Percentiles rank a stretch among this genome's conserved stretches.
Evolutionary conservation across 345 rosid genomes (phyloP).

Genomic region (Salix exigua): DNA sequence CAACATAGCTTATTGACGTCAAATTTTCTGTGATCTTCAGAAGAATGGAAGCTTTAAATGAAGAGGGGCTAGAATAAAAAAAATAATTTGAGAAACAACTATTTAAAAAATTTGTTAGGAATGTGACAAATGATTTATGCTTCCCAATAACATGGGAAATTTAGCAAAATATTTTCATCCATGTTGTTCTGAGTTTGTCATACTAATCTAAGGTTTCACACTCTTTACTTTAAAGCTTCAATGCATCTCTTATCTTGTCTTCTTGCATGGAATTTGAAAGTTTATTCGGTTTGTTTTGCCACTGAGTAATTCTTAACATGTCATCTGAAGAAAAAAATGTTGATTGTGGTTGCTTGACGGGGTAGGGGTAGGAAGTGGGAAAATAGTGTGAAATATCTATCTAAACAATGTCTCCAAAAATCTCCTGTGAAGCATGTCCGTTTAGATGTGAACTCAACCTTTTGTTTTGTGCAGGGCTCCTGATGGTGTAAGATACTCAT

Average conservation of each 20-base stretch:
- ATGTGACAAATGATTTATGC: neutral
- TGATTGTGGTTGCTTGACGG: neutral
- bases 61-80: neutral
- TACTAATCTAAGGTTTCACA: neutral
- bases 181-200: neutral
- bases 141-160: neutral
- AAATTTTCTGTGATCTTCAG: neutral
- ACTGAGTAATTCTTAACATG: neutral
- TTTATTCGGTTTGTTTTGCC: neutral
- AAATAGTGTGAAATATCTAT: neutral
- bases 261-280: neutral
- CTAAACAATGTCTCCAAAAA: neutral
- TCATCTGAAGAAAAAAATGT: neutral
- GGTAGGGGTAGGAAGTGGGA: neutral
- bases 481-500: slow-evolving; percentile 24
- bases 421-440: neutral
- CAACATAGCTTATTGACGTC: neutral
- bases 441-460: neutral
- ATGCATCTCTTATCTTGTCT: neutral
- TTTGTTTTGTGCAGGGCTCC: slow-evolving; percentile 34
- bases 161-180: neutral
- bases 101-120: neutral
- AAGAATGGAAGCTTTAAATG: neutral
- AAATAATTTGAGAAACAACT: neutral
- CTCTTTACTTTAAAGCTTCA: neutral